Evolutionary conservation across 2,329 filamentous ascomycete species (phyloP).

Genomic region (Aspergillus persii): DNA sequence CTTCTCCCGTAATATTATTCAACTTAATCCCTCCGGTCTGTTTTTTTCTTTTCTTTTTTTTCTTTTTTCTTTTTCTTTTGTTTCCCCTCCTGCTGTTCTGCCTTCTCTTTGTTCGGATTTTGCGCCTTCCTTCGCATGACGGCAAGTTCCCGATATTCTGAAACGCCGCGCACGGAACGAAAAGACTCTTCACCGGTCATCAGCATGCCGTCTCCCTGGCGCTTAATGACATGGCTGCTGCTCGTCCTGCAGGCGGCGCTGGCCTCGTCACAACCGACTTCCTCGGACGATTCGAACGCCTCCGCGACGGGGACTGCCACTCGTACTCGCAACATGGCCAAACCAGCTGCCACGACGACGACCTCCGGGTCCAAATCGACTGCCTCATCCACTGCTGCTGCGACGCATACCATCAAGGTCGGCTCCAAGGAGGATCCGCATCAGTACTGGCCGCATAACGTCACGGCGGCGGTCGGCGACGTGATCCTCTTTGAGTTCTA

Average conservation of each 20-base stretch:
- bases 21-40: too few species aligned
- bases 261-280: not conserved
- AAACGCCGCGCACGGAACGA: not conserved
- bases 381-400: constrained; percentile 16
- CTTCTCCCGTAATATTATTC: too few species aligned
- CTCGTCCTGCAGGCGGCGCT: not conserved
- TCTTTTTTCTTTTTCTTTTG: not conserved
- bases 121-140: not conserved
- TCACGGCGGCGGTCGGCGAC: constrained; percentile 33
- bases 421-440: constrained; percentile 31
- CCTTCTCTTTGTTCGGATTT: not conserved
- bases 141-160: not conserved
- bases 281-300: not conserved
- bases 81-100: too few species aligned
- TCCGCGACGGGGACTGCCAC: not conserved
- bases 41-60: not conserved
- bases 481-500: constrained; percentile 58
- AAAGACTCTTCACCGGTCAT: not conserved
- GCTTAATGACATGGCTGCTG: constrained; percentile 1
- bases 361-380: constrained; percentile 5
- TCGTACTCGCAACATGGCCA: not conserved
- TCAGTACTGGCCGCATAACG: constrained; percentile 28
- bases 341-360: not conserved
- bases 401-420: constrained; percentile 36
- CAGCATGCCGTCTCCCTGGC: not conserved